Evolutionary conservation across 768 basidiomycete genomes (phyloP).

Genomic region (Auricularia heimuer): DNA sequence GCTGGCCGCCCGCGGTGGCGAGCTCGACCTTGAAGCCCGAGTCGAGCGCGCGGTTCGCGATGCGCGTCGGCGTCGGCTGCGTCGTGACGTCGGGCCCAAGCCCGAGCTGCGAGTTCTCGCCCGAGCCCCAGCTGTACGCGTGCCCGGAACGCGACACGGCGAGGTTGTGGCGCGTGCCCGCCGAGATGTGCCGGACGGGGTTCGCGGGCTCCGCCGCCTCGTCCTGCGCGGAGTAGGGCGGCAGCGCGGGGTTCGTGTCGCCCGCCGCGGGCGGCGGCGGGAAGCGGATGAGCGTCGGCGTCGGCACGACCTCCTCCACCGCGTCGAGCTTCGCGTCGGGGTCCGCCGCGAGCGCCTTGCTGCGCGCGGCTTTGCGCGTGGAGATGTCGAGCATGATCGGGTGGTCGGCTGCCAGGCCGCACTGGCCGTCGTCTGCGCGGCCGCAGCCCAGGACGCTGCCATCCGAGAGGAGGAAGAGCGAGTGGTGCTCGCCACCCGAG

Average conservation of each 20-base stretch:
- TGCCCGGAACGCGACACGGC: conserved; percentile 10
- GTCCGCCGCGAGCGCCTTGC: conserved; percentile 1
- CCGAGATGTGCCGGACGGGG: conserved; percentile 9
- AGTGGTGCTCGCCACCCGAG: conserved; percentile 78
- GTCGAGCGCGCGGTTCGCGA: conserved; percentile 8
- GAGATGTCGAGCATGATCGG: conserved; percentile 12
- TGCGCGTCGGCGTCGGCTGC: conserved; percentile 7
- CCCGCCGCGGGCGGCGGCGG: conserved; percentile 8
- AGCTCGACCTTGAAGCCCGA: conserved; percentile 8
- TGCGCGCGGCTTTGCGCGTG: conserved; percentile 3
- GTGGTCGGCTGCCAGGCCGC: conserved; percentile 44
- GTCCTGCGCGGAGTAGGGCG: not conserved
- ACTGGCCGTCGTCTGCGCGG: conserved; percentile 71
- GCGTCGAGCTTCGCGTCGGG: not conserved
- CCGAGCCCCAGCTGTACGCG: conserved; percentile 12
- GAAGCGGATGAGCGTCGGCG: conserved; percentile 9
- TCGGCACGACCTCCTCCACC: conserved; percentile 6
- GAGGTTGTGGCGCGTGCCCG: conserved; percentile 12
- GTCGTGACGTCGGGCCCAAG: conserved; percentile 7
- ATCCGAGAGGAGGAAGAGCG: conserved; percentile 73
- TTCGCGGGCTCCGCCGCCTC: conserved; percentile 3
- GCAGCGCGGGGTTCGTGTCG: conserved; percentile 4
- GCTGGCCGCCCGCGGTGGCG: conserved; percentile 11
- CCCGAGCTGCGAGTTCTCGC: conserved; percentile 9
- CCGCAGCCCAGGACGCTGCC: conserved; percentile 86